These are phyloP conservation scores for Acanthamoeba healyi DNA, from an alignment of 208 protist species.

Conservation along the genomic window DNA sequence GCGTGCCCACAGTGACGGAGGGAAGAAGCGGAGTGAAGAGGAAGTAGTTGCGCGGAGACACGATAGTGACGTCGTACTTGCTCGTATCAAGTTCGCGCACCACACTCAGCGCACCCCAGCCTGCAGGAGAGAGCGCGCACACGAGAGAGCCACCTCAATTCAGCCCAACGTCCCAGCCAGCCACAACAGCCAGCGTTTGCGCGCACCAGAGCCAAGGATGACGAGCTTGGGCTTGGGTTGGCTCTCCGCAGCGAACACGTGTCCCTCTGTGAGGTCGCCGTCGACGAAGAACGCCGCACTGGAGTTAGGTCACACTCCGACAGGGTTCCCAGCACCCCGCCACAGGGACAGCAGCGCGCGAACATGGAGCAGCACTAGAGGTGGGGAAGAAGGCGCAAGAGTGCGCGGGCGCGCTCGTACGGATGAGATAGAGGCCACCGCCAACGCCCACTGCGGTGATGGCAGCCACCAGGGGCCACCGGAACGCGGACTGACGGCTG, in stretches of 20 bases:
- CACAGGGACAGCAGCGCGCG: no score
- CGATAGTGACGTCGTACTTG: conserved; percentile 55
- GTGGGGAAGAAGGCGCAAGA: neutral
- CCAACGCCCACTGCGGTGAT: conserved; percentile 5
- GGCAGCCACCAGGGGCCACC: conserved; percentile 32
- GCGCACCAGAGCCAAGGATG: conserved; percentile 37
- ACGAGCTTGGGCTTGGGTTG: conserved; percentile 44
- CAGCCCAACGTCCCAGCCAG: neutral
- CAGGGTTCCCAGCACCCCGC: neutral
- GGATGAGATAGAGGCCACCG: conserved; percentile 28
- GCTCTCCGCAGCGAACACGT: conserved; percentile 37
- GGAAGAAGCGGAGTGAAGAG: conserved; percentile 84
- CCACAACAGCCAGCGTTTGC: neutral
- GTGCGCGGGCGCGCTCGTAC: neutral
- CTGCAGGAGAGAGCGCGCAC: neutral
- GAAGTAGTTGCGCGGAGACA: no score
- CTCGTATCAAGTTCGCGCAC: neutral
- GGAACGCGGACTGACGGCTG: neutral
- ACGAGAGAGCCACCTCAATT: neutral
- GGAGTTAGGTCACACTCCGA: neutral
- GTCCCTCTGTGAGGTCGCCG: conserved; percentile 49
- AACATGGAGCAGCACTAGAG: neutral
- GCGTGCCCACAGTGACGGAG: conserved; percentile 78
- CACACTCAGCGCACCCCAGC: conserved; percentile 14
- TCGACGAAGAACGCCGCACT: neutral